phyloP scores from a whole-genome alignment of 768 basidiomycete genomes.

The Rhizopogon salebrosus region DNA sequence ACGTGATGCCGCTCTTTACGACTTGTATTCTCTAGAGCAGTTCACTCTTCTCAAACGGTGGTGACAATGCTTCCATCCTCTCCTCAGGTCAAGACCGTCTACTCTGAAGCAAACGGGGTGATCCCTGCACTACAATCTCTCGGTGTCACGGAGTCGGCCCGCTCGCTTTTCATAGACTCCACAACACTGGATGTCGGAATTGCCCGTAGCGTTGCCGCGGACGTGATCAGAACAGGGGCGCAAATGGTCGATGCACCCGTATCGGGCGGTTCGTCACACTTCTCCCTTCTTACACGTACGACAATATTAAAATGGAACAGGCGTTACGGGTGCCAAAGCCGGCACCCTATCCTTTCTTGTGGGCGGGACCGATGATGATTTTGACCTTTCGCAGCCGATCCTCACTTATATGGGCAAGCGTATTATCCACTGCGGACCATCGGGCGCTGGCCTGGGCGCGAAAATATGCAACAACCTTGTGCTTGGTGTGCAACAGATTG shows the following conservation, averaged over 20 bases:
- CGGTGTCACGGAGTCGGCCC: slow-evolving; percentile 26
- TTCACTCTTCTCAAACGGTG: slow-evolving; percentile 57
- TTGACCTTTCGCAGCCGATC: slow-evolving; percentile 49
- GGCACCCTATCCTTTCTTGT: slow-evolving; percentile 90
- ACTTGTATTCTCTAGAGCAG: slow-evolving; percentile 42
- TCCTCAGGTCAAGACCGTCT: slow-evolving; percentile 79
- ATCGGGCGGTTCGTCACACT: slow-evolving; percentile 67
- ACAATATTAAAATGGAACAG: slow-evolving; percentile 28
- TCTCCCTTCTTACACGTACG: slow-evolving; percentile 4
- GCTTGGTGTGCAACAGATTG: slow-evolving; percentile 76
- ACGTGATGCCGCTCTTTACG: slow-evolving; percentile 6
- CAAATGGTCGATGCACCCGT: slow-evolving; percentile 92
- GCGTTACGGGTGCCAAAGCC: slow-evolving; percentile 82
- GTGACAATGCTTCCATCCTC: slow-evolving; percentile 93
- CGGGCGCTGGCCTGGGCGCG: slow-evolving; percentile 77
- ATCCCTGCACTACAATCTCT: slow-evolving; percentile 56
- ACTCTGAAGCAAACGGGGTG: slow-evolving; percentile 55
- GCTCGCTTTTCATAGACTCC: slow-evolving; percentile 78
- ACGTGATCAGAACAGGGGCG: slow-evolving; percentile 52
- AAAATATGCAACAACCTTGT: slow-evolving; percentile 90
- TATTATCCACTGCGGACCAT: slow-evolving; percentile 78
- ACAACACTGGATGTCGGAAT: slow-evolving; percentile 84
- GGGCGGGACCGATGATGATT: slow-evolving; percentile 64
- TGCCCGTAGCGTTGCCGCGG: slow-evolving; percentile 57
- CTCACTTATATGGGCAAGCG: slow-evolving; percentile 75